A percentile compares a stretch with the other conserved stretches of the same genome.
Conservation (phyloP, 805 yeast species). For the Grigorovia humatica region DNA sequence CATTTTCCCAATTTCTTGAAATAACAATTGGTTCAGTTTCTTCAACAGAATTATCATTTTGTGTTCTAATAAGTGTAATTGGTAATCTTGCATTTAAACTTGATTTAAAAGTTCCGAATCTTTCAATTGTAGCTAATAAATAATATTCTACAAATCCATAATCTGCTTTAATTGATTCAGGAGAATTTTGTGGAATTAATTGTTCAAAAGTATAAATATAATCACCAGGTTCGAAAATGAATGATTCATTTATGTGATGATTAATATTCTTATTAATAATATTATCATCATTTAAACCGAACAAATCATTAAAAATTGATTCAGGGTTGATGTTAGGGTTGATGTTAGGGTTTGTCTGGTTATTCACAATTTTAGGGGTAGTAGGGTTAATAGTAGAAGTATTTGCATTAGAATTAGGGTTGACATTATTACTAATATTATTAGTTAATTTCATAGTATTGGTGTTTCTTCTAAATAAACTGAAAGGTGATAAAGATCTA, state of each 20-base stretch:
- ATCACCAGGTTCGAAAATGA: slow-evolving; percentile 72
- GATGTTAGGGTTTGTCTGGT: background rate
- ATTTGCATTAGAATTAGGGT: background rate
- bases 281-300: slow-evolving; percentile 6
- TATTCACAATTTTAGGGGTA: no score
- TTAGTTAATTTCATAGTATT: slow-evolving; percentile 9
- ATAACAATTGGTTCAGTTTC: slow-evolving; percentile 91
- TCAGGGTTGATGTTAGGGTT: background rate
- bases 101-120: slow-evolving; percentile 80
- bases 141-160: slow-evolving; percentile 72
- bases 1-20: slow-evolving; percentile 88
- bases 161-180: slow-evolving; percentile 68
- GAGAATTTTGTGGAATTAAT: slow-evolving; percentile 68
- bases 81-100: slow-evolving; percentile 56
- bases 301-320: slow-evolving; percentile 19
- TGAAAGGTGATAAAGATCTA: slow-evolving; percentile 24
- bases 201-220: slow-evolving; percentile 89
- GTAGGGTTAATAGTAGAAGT: background rate
- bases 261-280: background rate
- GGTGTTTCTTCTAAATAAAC: slow-evolving; percentile 19
- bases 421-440: background rate
- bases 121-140: slow-evolving; percentile 58
- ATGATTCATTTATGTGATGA: slow-evolving; percentile 18
- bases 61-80: slow-evolving; percentile 61
- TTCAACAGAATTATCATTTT: slow-evolving; percentile 69